Evolutionary conservation across 2,329 filamentous ascomycete species (phyloP).

Genomic region (Curvularia verruculosa): DNA sequence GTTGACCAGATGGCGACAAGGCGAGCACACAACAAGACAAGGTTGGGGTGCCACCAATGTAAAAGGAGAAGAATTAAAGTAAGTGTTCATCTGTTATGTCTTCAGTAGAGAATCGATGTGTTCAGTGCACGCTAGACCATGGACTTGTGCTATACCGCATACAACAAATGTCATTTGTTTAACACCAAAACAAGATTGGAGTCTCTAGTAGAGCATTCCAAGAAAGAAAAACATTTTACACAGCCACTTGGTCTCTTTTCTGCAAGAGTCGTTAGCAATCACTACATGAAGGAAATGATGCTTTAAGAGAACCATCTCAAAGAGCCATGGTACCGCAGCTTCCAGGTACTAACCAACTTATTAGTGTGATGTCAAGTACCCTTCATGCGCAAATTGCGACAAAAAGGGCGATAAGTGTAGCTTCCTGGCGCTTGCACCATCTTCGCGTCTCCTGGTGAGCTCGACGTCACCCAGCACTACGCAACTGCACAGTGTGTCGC

Average conservation of each 20-base stretch:
- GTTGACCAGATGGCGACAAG: conserved; percentile 35
- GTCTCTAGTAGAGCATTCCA: background rate
- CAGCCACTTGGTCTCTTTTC: background rate
- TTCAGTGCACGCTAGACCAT: background rate
- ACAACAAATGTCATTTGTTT: background rate
- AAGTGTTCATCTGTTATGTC: conserved; percentile 9
- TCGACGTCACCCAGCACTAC: conserved; percentile 15
- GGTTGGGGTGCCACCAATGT: conserved; percentile 44
- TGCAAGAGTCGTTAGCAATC: background rate
- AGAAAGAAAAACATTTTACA: background rate
- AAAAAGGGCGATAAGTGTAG: conserved; percentile 43
- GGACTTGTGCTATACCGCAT: background rate
- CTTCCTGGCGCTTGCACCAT: conserved; percentile 42
- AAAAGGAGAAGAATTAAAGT: conserved; percentile 47
- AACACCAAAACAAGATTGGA: background rate
- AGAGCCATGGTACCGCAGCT: background rate
- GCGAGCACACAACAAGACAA: conserved; percentile 45
- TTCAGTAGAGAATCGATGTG: background rate
- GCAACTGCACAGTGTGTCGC: conserved; percentile 5
- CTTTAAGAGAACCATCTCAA: conserved; percentile 34
- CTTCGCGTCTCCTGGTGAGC: conserved; percentile 34
- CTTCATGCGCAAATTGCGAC: conserved; percentile 42
- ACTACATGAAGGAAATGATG: background rate
- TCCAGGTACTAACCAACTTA: conserved; percentile 17
- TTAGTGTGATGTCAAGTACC: conserved; percentile 44